These are phyloP conservation scores for Somion occarium DNA, from an alignment of 1,284 basidiomycete species.

Conservation along the genomic window DNA sequence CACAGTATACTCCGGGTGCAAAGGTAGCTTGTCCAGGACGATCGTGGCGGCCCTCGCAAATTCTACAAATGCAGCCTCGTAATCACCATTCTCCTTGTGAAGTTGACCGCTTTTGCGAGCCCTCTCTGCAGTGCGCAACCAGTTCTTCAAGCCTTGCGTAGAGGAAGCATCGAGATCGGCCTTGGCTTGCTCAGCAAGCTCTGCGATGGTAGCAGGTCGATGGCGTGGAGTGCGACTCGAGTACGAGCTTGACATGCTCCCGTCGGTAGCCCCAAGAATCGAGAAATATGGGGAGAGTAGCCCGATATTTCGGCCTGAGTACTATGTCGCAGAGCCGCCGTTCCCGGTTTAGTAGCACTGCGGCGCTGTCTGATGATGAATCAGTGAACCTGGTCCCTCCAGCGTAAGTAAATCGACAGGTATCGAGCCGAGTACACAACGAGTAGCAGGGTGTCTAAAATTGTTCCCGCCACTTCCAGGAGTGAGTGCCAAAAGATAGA, in stretches of 20 bases:
- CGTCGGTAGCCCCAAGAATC: neutral
- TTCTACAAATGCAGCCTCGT: slow-evolving; percentile 54
- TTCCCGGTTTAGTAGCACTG: neutral
- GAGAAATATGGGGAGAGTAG: neutral
- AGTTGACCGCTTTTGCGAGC: slow-evolving; percentile 43
- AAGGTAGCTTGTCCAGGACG: slow-evolving; percentile 57
- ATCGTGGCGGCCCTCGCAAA: slow-evolving; percentile 59
- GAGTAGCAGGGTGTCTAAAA: neutral
- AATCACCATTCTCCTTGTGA: slow-evolving; percentile 38
- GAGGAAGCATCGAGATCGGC: slow-evolving; percentile 39
- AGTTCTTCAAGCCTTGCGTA: slow-evolving; percentile 46
- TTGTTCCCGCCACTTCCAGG: too few species aligned
- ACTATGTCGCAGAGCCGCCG: neutral
- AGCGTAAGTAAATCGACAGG: neutral
- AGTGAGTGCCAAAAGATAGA: neutral
- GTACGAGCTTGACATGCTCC: neutral
- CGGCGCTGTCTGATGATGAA: neutral
- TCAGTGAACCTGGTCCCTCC: neutral
- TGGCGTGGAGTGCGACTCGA: neutral
- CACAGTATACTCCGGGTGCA: slow-evolving; percentile 47
- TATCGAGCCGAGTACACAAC: neutral
- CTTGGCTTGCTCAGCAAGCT: slow-evolving; percentile 48
- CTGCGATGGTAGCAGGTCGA: slow-evolving; percentile 42
- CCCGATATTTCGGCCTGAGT: neutral
- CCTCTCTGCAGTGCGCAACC: slow-evolving; percentile 49